These are phyloP conservation scores for Luvunga scandens DNA, from an alignment of 345 rosid genomes.

Conservation along the genomic window DNA sequence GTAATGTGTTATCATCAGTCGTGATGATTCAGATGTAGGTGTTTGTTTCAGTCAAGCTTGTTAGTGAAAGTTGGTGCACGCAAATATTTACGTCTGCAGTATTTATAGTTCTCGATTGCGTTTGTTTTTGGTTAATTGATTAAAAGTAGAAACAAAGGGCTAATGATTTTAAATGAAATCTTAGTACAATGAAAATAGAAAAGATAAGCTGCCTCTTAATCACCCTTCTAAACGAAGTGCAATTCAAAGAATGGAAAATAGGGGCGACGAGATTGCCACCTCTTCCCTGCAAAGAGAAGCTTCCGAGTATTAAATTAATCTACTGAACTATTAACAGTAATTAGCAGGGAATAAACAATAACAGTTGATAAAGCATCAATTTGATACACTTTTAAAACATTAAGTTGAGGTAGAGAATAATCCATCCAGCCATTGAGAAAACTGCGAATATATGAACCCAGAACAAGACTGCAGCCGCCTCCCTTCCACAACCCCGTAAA, in stretches of 20 bases:
- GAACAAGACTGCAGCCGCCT: slow-evolving; percentile 92
- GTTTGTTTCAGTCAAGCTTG: background rate
- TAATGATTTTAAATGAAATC: background rate
- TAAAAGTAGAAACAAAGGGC: background rate
- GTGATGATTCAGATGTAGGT: background rate
- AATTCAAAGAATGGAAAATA: background rate
- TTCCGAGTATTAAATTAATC: background rate
- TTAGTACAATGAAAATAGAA: background rate
- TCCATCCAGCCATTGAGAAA: slow-evolving; percentile 95
- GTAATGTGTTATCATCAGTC: background rate
- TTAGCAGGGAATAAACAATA: background rate
- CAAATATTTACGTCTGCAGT: background rate
- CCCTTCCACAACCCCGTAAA: slow-evolving; percentile 95
- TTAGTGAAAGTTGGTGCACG: background rate
- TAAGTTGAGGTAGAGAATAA: slow-evolving; percentile 76
- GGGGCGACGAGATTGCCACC: background rate
- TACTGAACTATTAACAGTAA: slow-evolving; percentile 12
- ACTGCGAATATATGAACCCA: slow-evolving; percentile 98
- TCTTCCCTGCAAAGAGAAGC: background rate
- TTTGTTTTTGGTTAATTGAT: background rate
- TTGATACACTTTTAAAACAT: slow-evolving; percentile 47
- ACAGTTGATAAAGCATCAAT: background rate
- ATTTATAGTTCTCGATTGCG: background rate
- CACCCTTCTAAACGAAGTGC: background rate
- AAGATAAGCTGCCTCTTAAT: background rate